A percentile compares a stretch with the other conserved stretches of the same genome.
These are phyloP conservation scores for Penicillium sp. DNA, from an alignment of 2,329 filamentous ascomycete species.

Conservation along the genomic window DNA sequence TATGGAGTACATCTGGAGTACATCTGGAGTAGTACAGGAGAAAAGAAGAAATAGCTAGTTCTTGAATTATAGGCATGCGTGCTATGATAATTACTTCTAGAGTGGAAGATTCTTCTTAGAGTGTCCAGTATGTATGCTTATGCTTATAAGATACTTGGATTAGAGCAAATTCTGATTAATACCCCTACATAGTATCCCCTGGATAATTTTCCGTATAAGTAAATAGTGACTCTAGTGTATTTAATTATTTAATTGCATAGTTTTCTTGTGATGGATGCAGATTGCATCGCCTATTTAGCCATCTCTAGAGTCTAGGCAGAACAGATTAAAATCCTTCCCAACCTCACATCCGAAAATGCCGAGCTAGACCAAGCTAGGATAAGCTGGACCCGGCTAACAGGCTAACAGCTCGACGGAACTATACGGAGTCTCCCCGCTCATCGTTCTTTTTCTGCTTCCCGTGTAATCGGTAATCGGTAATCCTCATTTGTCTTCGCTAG, in stretches of 20 bases:
- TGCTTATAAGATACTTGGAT: too few relatives aligned
- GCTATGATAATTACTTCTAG: background rate
- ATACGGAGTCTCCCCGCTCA: constrained; percentile 4
- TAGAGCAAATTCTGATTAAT: background rate
- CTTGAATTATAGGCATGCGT: too few relatives aligned
- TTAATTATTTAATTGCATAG: too few relatives aligned
- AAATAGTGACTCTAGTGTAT: too few relatives aligned
- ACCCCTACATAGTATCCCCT: too few relatives aligned
- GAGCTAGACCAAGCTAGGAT: background rate
- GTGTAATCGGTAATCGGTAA: background rate
- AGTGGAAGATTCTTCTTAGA: background rate
- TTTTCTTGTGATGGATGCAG: too few relatives aligned
- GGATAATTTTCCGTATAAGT: too few relatives aligned
- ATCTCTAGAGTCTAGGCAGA: background rate
- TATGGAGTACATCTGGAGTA: too few relatives aligned
- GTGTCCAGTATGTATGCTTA: background rate
- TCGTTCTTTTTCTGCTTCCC: background rate
- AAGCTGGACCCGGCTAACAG: background rate
- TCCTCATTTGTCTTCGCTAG: background rate
- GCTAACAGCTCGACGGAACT: background rate
- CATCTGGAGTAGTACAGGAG: too few relatives aligned
- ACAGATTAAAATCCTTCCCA: background rate
- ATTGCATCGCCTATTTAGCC: background rate
- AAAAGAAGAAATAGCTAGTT: too few relatives aligned
- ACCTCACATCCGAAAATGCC: background rate